phyloP scores from a whole-genome alignment of 257 asterid genomes.

The Ilex aquifolium region DNA sequence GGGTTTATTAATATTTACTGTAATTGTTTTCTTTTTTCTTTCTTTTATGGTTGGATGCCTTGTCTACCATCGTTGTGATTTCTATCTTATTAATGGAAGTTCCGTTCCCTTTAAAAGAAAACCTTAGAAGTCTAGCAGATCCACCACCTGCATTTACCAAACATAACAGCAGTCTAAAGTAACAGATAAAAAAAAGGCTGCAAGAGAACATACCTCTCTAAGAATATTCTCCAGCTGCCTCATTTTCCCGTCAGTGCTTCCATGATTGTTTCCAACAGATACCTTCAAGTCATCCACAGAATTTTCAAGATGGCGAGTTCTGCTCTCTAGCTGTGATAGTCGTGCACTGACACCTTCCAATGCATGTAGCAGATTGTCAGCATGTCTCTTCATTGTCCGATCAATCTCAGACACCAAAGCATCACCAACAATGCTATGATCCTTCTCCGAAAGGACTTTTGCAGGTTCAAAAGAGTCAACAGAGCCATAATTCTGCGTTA shows the following conservation, averaged over 20 bases:
- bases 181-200: background rate
- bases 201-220: slow-evolving; percentile 49
- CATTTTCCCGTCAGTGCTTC: slow-evolving; percentile 70
- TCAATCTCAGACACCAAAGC: slow-evolving; percentile 70
- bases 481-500: slow-evolving; percentile 52
- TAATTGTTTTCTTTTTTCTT: too few relatives aligned
- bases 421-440: slow-evolving; percentile 34
- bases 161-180: too few relatives aligned
- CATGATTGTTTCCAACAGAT: slow-evolving; percentile 62
- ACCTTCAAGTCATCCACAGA: slow-evolving; percentile 79
- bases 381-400: slow-evolving; percentile 68
- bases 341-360: slow-evolving; percentile 78
- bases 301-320: slow-evolving; percentile 63
- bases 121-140: too few relatives aligned
- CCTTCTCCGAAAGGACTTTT: slow-evolving; percentile 54
- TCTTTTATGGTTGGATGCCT: too few relatives aligned
- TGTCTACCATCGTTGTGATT: too few relatives aligned
- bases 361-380: slow-evolving; percentile 66
- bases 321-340: slow-evolving; percentile 78
- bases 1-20: too few relatives aligned
- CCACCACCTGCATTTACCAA: too few relatives aligned
- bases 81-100: too few relatives aligned
- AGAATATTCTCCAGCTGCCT: slow-evolving; percentile 76
- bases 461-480: slow-evolving; percentile 57
- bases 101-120: too few relatives aligned